Base-by-base conservation (phyloP, 2,329 filamentous ascomycete species). In the Amphichorda felina region DNA sequence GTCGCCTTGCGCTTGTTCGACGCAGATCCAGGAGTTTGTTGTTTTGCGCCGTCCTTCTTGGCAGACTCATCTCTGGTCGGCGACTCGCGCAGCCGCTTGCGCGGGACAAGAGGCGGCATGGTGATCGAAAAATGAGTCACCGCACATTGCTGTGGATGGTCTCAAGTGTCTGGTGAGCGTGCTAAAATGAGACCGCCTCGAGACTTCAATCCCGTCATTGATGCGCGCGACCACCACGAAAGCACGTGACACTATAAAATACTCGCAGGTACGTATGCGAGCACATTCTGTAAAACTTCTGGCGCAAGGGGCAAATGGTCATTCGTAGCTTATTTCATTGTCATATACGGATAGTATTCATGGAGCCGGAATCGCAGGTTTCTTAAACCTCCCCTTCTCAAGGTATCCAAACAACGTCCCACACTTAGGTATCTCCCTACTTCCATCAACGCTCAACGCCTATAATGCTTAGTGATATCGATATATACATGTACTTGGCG, bases 81-180 rank as follows among this genome's bases (percentile, higher is more conserved):
- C 0, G 67, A 54, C 14, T 50, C 70, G 40, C 68, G 71, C 44
- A 75, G 47, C 41, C 78, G 71, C 59, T 86, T 87, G 45, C 77
- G 75, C 33, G 77, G 67, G 13, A 83, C 65, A 43, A 72, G 61
- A 17, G 81, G 79, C 48, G 81, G 78, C 80, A 86, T 86, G 28
- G 33, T 51, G 17, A 39, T 34, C 37, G 30, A 31, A 11, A 10
- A 22, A 17, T 19, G 30, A 22, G 10, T 30, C n/a, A 29, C 19
- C 15, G 32, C 28, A 39, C 45, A 47, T 47, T 11, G 29, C 18
- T 22, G 14, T 19, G 13, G 7, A 19, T 29, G 18, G 14, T 26
- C 18, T 14, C 17, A 24, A 11, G 7, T 31, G 15, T 16, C 6
- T 32, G 30, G 17, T 5, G 8, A 29, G 7, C 8, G 14, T 37